phyloP scores from a whole-genome alignment of 148 eudicot genomes.

The Camellia lanceoleosa region DNA sequence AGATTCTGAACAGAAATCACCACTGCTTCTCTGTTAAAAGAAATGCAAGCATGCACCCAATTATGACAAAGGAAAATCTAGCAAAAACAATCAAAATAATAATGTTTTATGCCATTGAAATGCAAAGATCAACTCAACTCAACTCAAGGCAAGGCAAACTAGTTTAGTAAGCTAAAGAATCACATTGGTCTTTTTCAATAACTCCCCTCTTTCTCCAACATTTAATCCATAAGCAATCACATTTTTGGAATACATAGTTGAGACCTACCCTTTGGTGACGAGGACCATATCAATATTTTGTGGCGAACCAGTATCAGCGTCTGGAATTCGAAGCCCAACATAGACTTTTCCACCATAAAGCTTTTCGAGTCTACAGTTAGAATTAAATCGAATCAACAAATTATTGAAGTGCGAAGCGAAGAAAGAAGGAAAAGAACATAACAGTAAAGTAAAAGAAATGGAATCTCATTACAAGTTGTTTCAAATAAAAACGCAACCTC shows the following conservation, averaged over 20 bases:
- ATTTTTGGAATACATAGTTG: too few relatives aligned
- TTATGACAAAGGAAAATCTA: constrained; percentile 1
- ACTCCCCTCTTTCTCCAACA: too few relatives aligned
- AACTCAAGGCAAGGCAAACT: too few relatives aligned
- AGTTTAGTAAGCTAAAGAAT: too few relatives aligned
- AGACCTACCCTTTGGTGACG: constrained; percentile 51
- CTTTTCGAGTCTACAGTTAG: constrained; percentile 52
- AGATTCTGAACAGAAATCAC: constrained; percentile 65
- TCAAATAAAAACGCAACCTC: too few relatives aligned
- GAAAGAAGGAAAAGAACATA: not conserved
- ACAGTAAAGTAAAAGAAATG: not conserved
- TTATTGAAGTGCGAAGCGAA: not conserved
- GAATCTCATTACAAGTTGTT: too few relatives aligned
- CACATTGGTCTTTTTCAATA: too few relatives aligned
- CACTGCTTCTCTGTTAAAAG: constrained; percentile 54
- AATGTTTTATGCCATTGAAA: too few relatives aligned
- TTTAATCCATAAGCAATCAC: too few relatives aligned
- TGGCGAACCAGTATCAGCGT: constrained; percentile 64
- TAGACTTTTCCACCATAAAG: constrained; percentile 67
- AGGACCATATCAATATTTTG: constrained; percentile 70
- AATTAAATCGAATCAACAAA: not conserved
- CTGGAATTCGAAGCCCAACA: constrained; percentile 84
- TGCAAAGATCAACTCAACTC: too few relatives aligned
- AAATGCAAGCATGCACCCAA: not conserved
- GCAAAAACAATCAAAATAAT: too few relatives aligned